Evolutionary conservation across 768 basidiomycete species (phyloP).

Genomic region (Leccinum broughii): DNA sequence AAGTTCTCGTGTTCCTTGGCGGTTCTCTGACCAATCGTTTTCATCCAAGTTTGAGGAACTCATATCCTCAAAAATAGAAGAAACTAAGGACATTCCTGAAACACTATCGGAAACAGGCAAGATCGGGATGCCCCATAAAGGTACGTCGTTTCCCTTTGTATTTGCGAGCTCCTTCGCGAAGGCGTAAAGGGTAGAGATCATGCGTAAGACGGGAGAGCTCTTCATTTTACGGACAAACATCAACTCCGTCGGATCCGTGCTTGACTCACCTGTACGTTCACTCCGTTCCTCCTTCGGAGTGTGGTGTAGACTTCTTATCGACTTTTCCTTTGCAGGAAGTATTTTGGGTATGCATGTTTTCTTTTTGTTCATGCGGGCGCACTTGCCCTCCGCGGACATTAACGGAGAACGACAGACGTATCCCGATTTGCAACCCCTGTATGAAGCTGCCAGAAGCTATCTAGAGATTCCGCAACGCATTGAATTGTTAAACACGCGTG

Average conservation of each 20-base stretch:
- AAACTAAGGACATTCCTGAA: conserved; percentile 95
- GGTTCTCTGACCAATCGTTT: not conserved
- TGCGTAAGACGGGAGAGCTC: conserved; percentile 95
- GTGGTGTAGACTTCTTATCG: conserved; percentile 1
- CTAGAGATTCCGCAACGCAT: conserved; percentile 94
- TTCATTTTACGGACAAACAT: conserved; percentile 94
- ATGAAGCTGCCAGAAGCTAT: conserved; percentile 91
- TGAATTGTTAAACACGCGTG: conserved; percentile 88
- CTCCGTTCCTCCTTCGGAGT: not conserved
- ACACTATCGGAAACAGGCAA: conserved; percentile 92
- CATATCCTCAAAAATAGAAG: conserved; percentile 90
- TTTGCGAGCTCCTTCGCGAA: conserved; percentile 13
- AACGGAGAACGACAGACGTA: conserved; percentile 60
- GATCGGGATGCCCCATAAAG: conserved; percentile 86
- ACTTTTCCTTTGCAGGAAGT: conserved; percentile 60
- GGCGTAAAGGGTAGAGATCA: conserved; percentile 64
- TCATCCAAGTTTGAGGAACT: conserved; percentile 83
- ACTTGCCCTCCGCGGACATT: conserved; percentile 19
- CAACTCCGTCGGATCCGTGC: conserved; percentile 93
- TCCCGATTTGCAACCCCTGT: conserved; percentile 93
- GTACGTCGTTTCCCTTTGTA: conserved; percentile 34
- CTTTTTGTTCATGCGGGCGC: not conserved
- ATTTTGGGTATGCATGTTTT: conserved; percentile 74
- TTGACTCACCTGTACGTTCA: conserved; percentile 84
- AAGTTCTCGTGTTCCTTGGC: conserved; percentile 8